Evolutionary conservation across 78 protist species (phyloP).

Genomic region (Monosiga brevicollis): DNA sequence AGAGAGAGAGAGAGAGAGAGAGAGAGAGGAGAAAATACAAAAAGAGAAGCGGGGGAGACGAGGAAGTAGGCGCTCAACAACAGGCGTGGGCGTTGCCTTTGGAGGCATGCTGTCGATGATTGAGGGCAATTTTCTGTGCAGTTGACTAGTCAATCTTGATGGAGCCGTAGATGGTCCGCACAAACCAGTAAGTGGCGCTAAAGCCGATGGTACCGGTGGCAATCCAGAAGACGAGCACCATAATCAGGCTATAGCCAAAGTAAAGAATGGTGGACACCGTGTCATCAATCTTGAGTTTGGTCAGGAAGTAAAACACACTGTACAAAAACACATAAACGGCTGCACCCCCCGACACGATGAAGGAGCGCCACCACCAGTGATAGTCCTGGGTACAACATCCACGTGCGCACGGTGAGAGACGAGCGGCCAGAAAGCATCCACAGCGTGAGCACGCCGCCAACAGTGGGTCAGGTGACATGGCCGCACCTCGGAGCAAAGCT

Average conservation of each 20-base stretch:
- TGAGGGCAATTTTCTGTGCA: neutral
- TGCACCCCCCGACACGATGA: constrained; percentile 71
- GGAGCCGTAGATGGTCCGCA: constrained; percentile 65
- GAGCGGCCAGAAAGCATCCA: neutral
- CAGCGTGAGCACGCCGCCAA: neutral
- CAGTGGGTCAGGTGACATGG: neutral
- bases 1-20: neutral
- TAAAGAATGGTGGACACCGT: constrained; percentile 42
- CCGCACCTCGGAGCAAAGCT: constrained; percentile 46
- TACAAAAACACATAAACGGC: constrained; percentile 85
- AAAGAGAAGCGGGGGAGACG: neutral
- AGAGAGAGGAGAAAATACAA: neutral
- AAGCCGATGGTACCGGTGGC: constrained; percentile 79
- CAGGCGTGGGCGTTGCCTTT: neutral
- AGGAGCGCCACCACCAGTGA: constrained; percentile 97
- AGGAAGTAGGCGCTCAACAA: no score
- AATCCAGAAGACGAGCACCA: constrained; percentile 62
- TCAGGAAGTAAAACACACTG: constrained; percentile 71
- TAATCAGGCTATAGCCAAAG: constrained; percentile 81
- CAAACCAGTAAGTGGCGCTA: constrained; percentile 56
- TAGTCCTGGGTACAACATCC: constrained; percentile 45
- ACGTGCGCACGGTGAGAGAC: neutral
- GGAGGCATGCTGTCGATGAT: neutral
- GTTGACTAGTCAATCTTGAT: constrained; percentile 38
- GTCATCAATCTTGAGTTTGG: constrained; percentile 40